phyloP scores from a whole-genome alignment of 2,329 filamentous ascomycete genomes.

The Fusarium sp. region DNA sequence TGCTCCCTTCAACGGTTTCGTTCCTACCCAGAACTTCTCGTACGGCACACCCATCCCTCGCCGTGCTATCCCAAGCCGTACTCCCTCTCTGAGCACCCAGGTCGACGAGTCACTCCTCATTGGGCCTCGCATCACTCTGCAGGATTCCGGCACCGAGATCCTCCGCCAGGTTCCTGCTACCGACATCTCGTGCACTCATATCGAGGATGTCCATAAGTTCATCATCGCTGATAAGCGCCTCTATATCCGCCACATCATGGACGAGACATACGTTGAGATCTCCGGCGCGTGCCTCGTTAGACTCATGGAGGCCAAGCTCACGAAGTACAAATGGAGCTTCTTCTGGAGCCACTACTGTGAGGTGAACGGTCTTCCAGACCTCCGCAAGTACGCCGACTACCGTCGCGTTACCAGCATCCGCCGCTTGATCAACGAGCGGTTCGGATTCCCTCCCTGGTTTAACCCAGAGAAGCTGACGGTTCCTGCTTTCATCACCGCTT shows the following conservation, averaged over 20 bases:
- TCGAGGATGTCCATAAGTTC: not conserved
- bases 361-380: not conserved
- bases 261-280: not conserved
- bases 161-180: not conserved
- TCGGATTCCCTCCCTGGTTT: not conserved
- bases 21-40: rapidly evolving
- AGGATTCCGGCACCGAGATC: not conserved
- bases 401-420: not conserved
- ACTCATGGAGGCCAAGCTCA: not conserved
- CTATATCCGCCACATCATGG: not conserved
- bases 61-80: not conserved
- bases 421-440: not conserved
- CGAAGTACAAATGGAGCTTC: not conserved
- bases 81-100: not conserved
- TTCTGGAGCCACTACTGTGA: not conserved
- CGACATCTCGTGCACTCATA: not conserved
- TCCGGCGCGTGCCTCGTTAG: rapidly evolving
- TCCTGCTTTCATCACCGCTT: not conserved
- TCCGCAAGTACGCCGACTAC: not conserved
- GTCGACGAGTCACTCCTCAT: too few species aligned
- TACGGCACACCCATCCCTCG: not conserved
- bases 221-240: not conserved
- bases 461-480: not conserved
- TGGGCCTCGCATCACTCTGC: not conserved
- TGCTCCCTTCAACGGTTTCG: not conserved